Conservation (phyloP, 371 early-diverging fungal genomes). For the Actinomucor elegans region DNA sequence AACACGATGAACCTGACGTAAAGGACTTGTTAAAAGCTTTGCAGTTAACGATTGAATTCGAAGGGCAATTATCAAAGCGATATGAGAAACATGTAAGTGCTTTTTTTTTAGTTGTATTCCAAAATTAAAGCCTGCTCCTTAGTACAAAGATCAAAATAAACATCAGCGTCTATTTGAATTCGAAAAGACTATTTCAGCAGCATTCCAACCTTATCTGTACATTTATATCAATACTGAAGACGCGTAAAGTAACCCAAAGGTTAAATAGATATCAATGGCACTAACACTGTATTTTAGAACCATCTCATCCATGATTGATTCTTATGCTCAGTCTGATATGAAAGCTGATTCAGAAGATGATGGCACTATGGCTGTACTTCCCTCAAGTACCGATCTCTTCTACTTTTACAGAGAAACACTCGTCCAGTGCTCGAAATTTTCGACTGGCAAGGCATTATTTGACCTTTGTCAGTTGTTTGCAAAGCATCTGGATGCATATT, state of each 20-base stretch:
- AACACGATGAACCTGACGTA: slow-evolving; percentile 48
- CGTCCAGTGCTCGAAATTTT: slow-evolving; percentile 78
- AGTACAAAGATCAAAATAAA: slow-evolving; percentile 8
- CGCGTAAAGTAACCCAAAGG: slow-evolving; percentile 40
- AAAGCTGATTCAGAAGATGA: slow-evolving; percentile 65
- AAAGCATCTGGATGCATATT: slow-evolving; percentile 77
- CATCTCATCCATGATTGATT: slow-evolving; percentile 60
- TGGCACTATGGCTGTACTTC: slow-evolving; percentile 63
- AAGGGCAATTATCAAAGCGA: slow-evolving; percentile 75
- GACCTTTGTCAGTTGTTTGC: slow-evolving; percentile 75
- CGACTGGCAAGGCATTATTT: slow-evolving; percentile 81
- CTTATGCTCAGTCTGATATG: slow-evolving; percentile 41
- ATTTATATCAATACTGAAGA: slow-evolving; percentile 86
- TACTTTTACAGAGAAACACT: slow-evolving; percentile 87
- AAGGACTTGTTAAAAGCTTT: slow-evolving; percentile 72
- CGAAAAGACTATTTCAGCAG: slow-evolving; percentile 72
- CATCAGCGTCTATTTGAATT: slow-evolving; percentile 45
- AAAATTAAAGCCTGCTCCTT: not conserved
- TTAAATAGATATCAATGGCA: not conserved
- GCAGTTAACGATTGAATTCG: slow-evolving; percentile 88
- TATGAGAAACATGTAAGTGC: slow-evolving; percentile 53
- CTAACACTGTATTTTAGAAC: slow-evolving; percentile 29
- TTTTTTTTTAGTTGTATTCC: not conserved
- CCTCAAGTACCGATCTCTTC: slow-evolving; percentile 90
- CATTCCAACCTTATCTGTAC: slow-evolving; percentile 85